Percentiles rank a stretch among this genome's conserved stretches.
These are phyloP conservation scores for Cardamine occulta DNA, from an alignment of 345 rosid genomes.

Conservation along the genomic window DNA sequence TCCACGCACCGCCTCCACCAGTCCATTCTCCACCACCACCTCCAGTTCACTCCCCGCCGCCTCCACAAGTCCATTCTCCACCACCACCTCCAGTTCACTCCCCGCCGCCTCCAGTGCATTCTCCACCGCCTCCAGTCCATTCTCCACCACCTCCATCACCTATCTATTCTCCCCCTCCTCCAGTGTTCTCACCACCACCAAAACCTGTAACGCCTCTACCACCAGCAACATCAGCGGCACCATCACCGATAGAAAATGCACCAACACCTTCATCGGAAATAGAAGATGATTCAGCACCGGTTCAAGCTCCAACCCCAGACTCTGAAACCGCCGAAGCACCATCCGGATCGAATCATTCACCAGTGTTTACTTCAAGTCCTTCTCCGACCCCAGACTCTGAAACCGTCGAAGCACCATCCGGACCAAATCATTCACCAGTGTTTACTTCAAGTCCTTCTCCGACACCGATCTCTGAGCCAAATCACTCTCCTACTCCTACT, in stretches of 20 bases:
- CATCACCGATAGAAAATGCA: conserved; percentile 27
- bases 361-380: conserved; percentile 1
- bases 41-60: conserved; percentile 21
- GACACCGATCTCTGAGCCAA: conserved; percentile 4
- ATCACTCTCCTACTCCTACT: conserved; percentile 16
- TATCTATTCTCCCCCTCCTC: conserved; percentile 44
- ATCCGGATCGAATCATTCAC: conserved; percentile 27
- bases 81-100: conserved; percentile 39
- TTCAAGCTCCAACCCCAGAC: conserved; percentile 41
- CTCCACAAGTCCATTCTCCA: conserved; percentile 30
- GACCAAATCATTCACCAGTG: conserved; percentile 25
- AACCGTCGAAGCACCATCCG: conserved; percentile 31
- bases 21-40: conserved; percentile 39
- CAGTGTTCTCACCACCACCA: conserved; percentile 43
- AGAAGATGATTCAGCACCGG: conserved; percentile 20
- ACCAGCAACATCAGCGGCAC: conserved; percentile 39
- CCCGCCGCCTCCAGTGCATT: conserved; percentile 36
- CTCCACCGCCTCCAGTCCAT: conserved; percentile 37
- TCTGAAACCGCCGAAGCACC: conserved; percentile 37
- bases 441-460: conserved; percentile 13
- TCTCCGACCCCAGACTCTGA: conserved; percentile 44
- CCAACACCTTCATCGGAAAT: conserved; percentile 37
- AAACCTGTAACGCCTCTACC: conserved; percentile 17
- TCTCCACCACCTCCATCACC: conserved; percentile 39
- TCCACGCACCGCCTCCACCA: conserved; percentile 33